These are phyloP conservation scores for Periconia sp. DNA, from an alignment of 2,329 filamentous ascomycete genomes.

Conservation along the genomic window DNA sequence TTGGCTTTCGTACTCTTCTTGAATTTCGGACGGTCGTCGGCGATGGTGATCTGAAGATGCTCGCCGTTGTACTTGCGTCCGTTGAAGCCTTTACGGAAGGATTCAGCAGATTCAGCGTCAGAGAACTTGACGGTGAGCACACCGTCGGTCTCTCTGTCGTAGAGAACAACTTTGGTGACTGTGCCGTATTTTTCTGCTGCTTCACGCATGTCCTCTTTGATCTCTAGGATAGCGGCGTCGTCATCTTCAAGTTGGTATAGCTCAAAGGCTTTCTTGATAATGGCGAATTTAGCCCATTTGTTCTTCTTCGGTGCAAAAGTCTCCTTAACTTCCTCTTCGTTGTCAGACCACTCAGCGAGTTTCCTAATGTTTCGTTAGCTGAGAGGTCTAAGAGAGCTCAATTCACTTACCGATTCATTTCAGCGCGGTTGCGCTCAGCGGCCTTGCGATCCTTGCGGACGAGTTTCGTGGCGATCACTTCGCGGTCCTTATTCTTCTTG, in stretches of 20 bases:
- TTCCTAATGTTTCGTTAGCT: slow-evolving; percentile 63
- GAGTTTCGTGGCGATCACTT: slow-evolving; percentile 54
- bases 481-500: slow-evolving; percentile 79
- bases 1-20: slow-evolving; percentile 33
- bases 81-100: slow-evolving; percentile 25
- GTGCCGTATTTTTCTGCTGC: slow-evolving; percentile 86
- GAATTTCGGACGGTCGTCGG: slow-evolving; percentile 37
- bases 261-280: slow-evolving; percentile 94
- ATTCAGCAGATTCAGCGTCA: slow-evolving; percentile 66
- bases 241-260: slow-evolving; percentile 84
- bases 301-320: slow-evolving; percentile 56
- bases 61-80: slow-evolving; percentile 24
- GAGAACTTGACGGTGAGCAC: slow-evolving; percentile 85
- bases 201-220: slow-evolving; percentile 92
- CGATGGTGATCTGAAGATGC: slow-evolving; percentile 25
- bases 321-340: slow-evolving; percentile 62
- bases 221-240: slow-evolving; percentile 80
- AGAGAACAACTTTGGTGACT: slow-evolving; percentile 90
- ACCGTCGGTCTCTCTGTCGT: slow-evolving; percentile 83
- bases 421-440: slow-evolving; percentile 89
- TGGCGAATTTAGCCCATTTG: slow-evolving; percentile 78
- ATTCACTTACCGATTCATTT: slow-evolving; percentile 71
- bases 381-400: too few species aligned
- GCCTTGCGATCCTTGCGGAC: slow-evolving; percentile 78
- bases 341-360: slow-evolving; percentile 94